A percentile compares a stretch with the other conserved stretches of the same genome.
phyloP scores from a whole-genome alignment of 108 stramenopile genomes.

The Bacterosira constricta region DNA sequence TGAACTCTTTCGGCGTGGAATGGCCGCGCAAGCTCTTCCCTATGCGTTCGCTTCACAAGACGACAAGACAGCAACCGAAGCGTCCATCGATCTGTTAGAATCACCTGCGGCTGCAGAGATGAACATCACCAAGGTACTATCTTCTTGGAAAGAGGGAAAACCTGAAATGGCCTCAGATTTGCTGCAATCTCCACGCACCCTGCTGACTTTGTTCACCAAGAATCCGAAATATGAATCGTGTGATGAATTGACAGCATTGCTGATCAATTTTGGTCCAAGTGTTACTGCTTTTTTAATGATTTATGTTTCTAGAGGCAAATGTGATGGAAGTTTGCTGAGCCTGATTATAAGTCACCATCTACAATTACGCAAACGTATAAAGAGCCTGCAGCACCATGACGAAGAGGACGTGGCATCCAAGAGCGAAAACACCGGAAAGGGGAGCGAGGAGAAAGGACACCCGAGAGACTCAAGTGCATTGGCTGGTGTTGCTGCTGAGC shows the following conservation, averaged over 20 bases:
- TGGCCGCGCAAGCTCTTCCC: background rate
- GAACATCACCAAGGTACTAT: background rate
- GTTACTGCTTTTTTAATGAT: constrained; percentile 3
- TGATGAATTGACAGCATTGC: background rate
- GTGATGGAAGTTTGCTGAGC: background rate
- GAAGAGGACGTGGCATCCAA: too few species aligned
- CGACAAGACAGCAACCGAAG: background rate
- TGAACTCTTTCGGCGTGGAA: background rate
- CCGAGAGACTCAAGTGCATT: too few species aligned
- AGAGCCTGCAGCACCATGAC: too few species aligned
- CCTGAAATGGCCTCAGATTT: too few species aligned
- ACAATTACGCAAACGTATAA: too few species aligned
- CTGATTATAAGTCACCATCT: too few species aligned
- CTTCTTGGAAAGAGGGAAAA: constrained; percentile 1
- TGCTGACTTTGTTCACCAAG: too few species aligned
- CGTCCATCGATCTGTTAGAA: background rate
- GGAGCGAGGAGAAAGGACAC: too few species aligned
- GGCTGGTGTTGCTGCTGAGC: too few species aligned
- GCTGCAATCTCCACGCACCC: too few species aligned
- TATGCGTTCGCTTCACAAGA: background rate
- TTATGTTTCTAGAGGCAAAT: background rate
- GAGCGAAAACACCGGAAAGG: too few species aligned
- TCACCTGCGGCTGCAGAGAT: background rate
- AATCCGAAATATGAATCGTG: background rate
- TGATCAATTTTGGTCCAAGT: constrained; percentile 9